These are phyloP conservation scores for Astragalus membranaceus DNA, from an alignment of 306 rosid species.

Conservation along the genomic window DNA sequence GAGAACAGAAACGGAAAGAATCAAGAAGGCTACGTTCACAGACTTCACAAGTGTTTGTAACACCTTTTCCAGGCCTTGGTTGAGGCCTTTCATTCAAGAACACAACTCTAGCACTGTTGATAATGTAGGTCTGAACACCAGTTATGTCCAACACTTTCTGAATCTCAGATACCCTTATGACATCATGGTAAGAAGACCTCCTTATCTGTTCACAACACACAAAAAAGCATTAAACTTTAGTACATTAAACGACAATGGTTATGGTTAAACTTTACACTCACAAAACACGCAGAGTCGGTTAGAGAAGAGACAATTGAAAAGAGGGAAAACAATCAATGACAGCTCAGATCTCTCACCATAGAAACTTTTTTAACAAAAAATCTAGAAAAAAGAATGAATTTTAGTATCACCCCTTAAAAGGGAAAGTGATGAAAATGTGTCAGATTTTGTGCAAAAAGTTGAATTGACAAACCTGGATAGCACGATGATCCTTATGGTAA, in stretches of 20 bases:
- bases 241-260: neutral
- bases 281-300: too few relatives aligned
- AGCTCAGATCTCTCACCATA: neutral
- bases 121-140: slow-evolving; percentile 95
- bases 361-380: too few relatives aligned
- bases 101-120: slow-evolving; percentile 95
- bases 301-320: too few relatives aligned
- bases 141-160: slow-evolving; percentile 88
- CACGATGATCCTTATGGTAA: slow-evolving; percentile 80
- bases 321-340: neutral
- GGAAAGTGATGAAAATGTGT: neutral
- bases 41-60: slow-evolving; percentile 96
- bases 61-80: slow-evolving; percentile 98
- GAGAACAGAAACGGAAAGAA: slow-evolving; percentile 89
- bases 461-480: slow-evolving; percentile 59
- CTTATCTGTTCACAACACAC: slow-evolving; percentile 51
- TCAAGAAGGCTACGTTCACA: slow-evolving; percentile 97
- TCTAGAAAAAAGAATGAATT: too few relatives aligned
- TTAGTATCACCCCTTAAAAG: neutral
- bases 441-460: slow-evolving; percentile 1
- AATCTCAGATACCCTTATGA: slow-evolving; percentile 85
- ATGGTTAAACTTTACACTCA: too few relatives aligned
- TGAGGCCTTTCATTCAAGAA: slow-evolving; percentile 96
- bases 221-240: neutral
- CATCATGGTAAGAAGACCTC: slow-evolving; percentile 97